phyloP scores from a whole-genome alignment of 2,329 filamentous ascomycete genomes.

The Penicillium sp. region DNA sequence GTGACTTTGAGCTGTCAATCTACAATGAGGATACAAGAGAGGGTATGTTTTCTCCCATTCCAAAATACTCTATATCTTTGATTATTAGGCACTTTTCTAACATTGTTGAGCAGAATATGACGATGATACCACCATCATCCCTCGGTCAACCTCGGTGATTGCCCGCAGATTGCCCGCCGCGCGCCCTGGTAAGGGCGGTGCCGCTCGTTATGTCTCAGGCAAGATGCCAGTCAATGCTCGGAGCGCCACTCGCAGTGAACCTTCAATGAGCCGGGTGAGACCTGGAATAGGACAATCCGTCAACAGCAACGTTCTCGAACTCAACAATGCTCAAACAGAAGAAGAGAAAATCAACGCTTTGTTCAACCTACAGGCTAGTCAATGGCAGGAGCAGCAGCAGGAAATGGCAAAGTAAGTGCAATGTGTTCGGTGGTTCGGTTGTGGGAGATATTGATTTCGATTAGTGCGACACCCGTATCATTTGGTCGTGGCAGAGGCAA shows the following conservation, averaged over 20 bases:
- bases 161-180: constrained; percentile 80
- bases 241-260: constrained; percentile 69
- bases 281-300: constrained; percentile 43
- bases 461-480: constrained; percentile 46
- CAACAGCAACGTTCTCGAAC: constrained; percentile 59
- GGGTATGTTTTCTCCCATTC: constrained; percentile 60
- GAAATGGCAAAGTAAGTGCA: constrained; percentile 74
- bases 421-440: neutral
- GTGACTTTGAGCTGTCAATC: constrained; percentile 93
- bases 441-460: constrained; percentile 34
- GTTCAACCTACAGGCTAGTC: constrained; percentile 82
- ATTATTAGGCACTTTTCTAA: constrained; percentile 17
- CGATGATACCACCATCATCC: constrained; percentile 96
- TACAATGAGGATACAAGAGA: constrained; percentile 89
- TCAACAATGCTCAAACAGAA: constrained; percentile 81
- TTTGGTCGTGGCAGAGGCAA: constrained; percentile 41
- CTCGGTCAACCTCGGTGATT: constrained; percentile 89
- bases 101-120: constrained; percentile 71
- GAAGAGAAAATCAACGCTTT: constrained; percentile 92
- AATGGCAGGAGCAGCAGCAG: constrained; percentile 91
- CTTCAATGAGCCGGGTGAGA: constrained; percentile 39
- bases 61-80: constrained; percentile 13
- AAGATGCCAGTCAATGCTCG: constrained; percentile 91
- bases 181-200: constrained; percentile 82
- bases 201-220: constrained; percentile 91